phyloP scores from a whole-genome alignment of 129 eudicot genomes.

The Centaurea solstitialis region DNA sequence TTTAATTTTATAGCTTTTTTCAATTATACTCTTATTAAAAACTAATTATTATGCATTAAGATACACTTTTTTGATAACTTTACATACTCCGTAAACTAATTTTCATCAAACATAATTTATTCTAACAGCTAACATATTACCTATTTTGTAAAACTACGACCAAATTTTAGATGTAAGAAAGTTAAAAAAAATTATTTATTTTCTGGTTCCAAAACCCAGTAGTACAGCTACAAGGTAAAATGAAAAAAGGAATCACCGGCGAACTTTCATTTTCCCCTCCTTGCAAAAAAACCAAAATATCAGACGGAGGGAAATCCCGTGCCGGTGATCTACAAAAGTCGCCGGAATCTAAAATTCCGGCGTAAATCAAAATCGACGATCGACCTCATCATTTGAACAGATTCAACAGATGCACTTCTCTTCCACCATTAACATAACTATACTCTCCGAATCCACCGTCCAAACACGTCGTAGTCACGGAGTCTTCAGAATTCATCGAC shows the following conservation, averaged over 20 bases:
- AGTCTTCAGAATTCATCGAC: slow-evolving; percentile 80
- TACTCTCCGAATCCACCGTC: slow-evolving; percentile 43
- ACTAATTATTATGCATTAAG: no score
- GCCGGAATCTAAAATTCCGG: slow-evolving; percentile 48
- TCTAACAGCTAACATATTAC: no score
- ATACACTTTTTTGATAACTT: no score
- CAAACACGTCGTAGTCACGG: slow-evolving; percentile 64
- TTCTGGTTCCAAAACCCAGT: not conserved
- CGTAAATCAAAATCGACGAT: slow-evolving; percentile 14
- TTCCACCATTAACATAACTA: slow-evolving; percentile 24
- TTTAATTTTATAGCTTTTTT: no score
- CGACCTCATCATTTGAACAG: slow-evolving; percentile 48
- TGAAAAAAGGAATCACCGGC: slow-evolving; percentile 37
- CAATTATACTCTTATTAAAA: no score
- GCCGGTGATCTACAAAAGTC: slow-evolving; percentile 52
- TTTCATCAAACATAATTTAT: no score
- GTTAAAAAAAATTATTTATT: not conserved
- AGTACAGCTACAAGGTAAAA: not conserved
- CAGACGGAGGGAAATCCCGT: slow-evolving; percentile 63
- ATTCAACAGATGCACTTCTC: slow-evolving; percentile 53
- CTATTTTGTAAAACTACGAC: no score
- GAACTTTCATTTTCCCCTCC: slow-evolving; percentile 74
- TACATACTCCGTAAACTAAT: no score
- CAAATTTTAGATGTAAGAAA: not conserved
- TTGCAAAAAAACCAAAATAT: slow-evolving; percentile 12